Evolutionary conservation across 352 stramenopile species (phyloP).

Genomic region (Phytophthora megakarya): DNA sequence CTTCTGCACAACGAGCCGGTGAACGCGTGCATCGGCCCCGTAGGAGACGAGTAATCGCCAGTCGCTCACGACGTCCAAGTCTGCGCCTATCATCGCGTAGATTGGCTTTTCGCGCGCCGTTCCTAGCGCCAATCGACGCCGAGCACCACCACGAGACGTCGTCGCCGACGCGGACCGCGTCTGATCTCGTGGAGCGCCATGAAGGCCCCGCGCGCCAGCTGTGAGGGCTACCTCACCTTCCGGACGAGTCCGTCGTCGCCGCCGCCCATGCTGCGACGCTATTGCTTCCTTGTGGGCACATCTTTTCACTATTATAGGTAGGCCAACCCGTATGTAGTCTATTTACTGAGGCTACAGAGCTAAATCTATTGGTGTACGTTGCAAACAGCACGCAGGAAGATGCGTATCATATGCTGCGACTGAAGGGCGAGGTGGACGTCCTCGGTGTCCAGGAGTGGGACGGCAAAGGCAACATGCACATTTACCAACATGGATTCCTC

Average conservation of each 20-base stretch:
- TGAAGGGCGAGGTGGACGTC: slow-evolving; percentile 89
- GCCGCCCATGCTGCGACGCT: slow-evolving; percentile 84
- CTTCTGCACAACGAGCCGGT: slow-evolving; percentile 13
- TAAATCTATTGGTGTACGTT: slow-evolving; percentile 5
- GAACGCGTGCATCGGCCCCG: slow-evolving; percentile 1
- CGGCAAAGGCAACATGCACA: slow-evolving; percentile 92
- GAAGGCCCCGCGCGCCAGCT: slow-evolving; percentile 82
- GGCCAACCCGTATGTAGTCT: not conserved
- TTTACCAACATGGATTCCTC: slow-evolving; percentile 89
- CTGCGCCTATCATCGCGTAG: slow-evolving; percentile 9
- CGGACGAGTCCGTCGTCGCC: slow-evolving; percentile 86
- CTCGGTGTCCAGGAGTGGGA: slow-evolving; percentile 92
- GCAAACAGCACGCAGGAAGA: slow-evolving; percentile 83
- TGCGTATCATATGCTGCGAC: slow-evolving; percentile 87
- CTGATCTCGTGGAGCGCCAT: slow-evolving; percentile 59
- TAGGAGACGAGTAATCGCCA: slow-evolving; percentile 15
- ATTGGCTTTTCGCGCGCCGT: slow-evolving; percentile 10
- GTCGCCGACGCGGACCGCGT: slow-evolving; percentile 23
- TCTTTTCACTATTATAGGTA: slow-evolving; percentile 88
- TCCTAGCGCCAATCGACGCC: slow-evolving; percentile 9
- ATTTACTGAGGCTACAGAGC: not conserved
- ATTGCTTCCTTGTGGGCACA: slow-evolving; percentile 89
- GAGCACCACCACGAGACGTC: slow-evolving; percentile 31
- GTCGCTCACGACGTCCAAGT: slow-evolving; percentile 2
- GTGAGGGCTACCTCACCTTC: slow-evolving; percentile 87